Evolutionary conservation across 495 filamentous ascomycete genomes (phyloP).

Genomic region (Lepraria neglecta): DNA sequence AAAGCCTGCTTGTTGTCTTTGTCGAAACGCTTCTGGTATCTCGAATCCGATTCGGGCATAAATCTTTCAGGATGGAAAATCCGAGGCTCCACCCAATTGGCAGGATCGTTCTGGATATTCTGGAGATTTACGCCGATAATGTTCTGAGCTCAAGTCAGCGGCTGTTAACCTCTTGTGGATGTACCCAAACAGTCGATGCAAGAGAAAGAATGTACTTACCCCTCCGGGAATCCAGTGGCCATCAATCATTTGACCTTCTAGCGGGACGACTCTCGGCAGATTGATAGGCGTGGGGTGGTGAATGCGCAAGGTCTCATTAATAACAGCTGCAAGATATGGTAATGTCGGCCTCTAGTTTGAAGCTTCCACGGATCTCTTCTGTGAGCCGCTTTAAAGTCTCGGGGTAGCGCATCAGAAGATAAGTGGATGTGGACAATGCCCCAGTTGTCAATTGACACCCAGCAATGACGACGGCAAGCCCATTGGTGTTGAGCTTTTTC

Average conservation of each 20-base stretch:
- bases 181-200: not conserved
- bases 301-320: conserved; percentile 50
- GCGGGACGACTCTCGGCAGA: conserved; percentile 9
- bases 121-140: conserved; percentile 16
- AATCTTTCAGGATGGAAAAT: conserved; percentile 18
- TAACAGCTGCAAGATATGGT: conserved; percentile 41
- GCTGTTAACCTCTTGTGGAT: not conserved
- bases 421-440: conserved; percentile 21
- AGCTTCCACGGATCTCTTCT: conserved; percentile 14
- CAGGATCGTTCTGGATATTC: conserved; percentile 10
- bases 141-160: not conserved
- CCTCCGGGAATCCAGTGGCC: conserved; percentile 13
- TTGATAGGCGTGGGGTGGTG: conserved; percentile 28
- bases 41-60: conserved; percentile 5
- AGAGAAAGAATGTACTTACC: not conserved
- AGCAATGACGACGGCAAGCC: conserved; percentile 22
- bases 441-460: conserved; percentile 22
- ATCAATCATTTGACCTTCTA: conserved; percentile 13
- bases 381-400: conserved; percentile 13
- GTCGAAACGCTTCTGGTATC: conserved; percentile 28
- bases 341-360: conserved; percentile 22
- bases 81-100: conserved; percentile 14
- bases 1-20: conserved; percentile 36
- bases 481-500: conserved; percentile 22
- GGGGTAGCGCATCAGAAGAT: conserved; percentile 16